A percentile compares a stretch with the other conserved stretches of the same genome.
Conservation (phyloP, 148 eudicot genomes). For the Camellia granthamiana region DNA sequence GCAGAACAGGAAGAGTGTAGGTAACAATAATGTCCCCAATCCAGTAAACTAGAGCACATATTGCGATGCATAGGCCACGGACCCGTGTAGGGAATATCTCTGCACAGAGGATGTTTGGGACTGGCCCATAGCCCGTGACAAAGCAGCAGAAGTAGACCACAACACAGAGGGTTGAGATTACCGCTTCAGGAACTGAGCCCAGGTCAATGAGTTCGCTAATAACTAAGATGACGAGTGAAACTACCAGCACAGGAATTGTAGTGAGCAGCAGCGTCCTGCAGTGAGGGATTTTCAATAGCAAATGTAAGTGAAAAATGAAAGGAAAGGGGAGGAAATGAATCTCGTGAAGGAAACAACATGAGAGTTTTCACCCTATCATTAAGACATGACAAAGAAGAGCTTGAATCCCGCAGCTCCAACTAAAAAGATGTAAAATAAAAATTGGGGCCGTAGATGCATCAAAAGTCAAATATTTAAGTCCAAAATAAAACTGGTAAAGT, state of each 20-base stretch:
- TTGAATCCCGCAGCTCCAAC: background rate
- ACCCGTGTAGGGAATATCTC: constrained; percentile 97
- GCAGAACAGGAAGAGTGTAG: constrained; percentile 71
- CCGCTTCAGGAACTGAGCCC: constrained; percentile 50
- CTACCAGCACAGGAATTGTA: constrained; percentile 67
- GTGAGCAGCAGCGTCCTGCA: constrained; percentile 68
- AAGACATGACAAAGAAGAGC: background rate
- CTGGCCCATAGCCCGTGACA: constrained; percentile 83
- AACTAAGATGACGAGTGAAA: constrained; percentile 51
- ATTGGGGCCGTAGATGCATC: background rate
- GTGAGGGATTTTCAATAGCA: background rate
- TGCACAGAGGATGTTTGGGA: constrained; percentile 84
- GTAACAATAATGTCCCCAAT: constrained; percentile 71
- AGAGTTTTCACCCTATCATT: background rate
- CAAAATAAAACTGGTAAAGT: background rate
- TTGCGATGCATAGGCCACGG: constrained; percentile 94
- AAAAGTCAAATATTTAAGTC: background rate
- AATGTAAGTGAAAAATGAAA: background rate
- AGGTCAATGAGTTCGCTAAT: constrained; percentile 40
- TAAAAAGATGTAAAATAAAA: background rate
- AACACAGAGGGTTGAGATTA: constrained; percentile 68
- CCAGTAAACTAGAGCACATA: constrained; percentile 75
- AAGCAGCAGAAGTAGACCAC: constrained; percentile 79
- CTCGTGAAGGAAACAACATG: background rate
- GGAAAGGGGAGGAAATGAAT: background rate